Percentiles rank a stretch among this genome's conserved stretches.
Evolutionary conservation across 495 filamentous ascomycete species (phyloP).

Genomic region (Penicillium bovifimosum): DNA sequence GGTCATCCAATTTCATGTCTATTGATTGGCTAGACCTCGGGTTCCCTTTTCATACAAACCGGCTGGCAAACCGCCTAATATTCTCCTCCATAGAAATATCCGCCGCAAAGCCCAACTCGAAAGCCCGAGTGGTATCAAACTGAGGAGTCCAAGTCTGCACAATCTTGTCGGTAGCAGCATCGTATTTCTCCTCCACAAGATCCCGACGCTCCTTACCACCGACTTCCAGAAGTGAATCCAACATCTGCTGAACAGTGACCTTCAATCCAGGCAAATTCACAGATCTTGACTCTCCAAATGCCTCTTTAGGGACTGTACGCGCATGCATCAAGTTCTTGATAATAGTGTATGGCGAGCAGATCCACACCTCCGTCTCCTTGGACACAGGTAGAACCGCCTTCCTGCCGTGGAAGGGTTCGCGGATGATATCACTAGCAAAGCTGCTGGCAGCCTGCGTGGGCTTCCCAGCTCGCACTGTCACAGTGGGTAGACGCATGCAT

Average conservation of each 20-base stretch:
- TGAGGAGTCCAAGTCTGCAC: slow-evolving; percentile 68
- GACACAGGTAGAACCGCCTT: slow-evolving; percentile 58
- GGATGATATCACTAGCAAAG: slow-evolving; percentile 69
- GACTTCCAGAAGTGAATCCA: slow-evolving; percentile 64
- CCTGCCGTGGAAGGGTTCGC: slow-evolving; percentile 58
- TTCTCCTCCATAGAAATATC: slow-evolving; percentile 56
- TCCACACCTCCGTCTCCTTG: slow-evolving; percentile 53
- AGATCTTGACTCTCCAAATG: slow-evolving; percentile 51
- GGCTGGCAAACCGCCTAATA: slow-evolving; percentile 47
- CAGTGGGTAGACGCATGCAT: slow-evolving; percentile 65
- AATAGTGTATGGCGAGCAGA: slow-evolving; percentile 62
- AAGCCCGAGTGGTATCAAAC: slow-evolving; percentile 55
- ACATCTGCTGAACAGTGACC: slow-evolving; percentile 66
- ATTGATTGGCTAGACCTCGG: slow-evolving; percentile 12
- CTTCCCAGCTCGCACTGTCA: slow-evolving; percentile 66
- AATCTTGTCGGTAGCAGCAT: slow-evolving; percentile 62
- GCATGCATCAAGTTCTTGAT: slow-evolving; percentile 67
- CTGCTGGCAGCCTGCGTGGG: slow-evolving; percentile 71
- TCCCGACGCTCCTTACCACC: slow-evolving; percentile 63
- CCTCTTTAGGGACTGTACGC: slow-evolving; percentile 48
- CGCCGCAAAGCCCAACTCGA: slow-evolving; percentile 53
- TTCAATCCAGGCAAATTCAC: slow-evolving; percentile 72
- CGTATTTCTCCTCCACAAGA: slow-evolving; percentile 60
- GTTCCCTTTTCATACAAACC: slow-evolving; percentile 22
- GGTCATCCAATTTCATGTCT: slow-evolving; percentile 7